A percentile compares a stretch with the other conserved stretches of the same genome.
Evolutionary conservation across 345 rosid genomes (phyloP).

Genomic region (Hibiscus mutabilis): DNA sequence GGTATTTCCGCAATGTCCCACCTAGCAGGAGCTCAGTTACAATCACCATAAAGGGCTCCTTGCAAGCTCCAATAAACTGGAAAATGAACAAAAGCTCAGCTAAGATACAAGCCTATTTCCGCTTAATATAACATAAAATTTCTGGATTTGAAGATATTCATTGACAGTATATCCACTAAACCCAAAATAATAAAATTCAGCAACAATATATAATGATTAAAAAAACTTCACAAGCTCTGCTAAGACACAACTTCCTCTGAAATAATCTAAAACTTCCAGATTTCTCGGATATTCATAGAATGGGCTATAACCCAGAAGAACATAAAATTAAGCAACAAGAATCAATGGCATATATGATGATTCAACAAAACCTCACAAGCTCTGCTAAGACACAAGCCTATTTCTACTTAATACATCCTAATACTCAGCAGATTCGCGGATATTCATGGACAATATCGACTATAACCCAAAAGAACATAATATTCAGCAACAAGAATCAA

Average conservation of each 20-base stretch:
- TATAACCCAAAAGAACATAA: too few relatives aligned
- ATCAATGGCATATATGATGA: not conserved
- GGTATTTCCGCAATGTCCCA: slow-evolving; percentile 82
- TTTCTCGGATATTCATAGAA: not conserved
- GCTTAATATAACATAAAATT: not conserved
- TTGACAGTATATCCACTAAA: not conserved
- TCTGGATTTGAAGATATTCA: not conserved
- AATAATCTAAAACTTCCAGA: not conserved
- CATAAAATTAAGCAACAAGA: slow-evolving; percentile 1
- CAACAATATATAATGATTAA: slow-evolving; percentile 2
- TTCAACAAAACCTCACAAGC: slow-evolving; percentile 57
- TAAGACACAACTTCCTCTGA: not conserved
- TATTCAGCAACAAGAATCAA: not conserved
- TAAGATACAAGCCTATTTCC: not conserved
- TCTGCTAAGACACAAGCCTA: not conserved
- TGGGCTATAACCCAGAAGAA: not conserved
- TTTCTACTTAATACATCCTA: not conserved
- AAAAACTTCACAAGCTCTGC: slow-evolving; percentile 13
- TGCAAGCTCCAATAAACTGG: slow-evolving; percentile 97
- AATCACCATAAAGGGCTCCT: slow-evolving; percentile 90
- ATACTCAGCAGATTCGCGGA: not conserved
- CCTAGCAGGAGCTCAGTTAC: slow-evolving; percentile 89
- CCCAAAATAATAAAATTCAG: not conserved
- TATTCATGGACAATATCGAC: not conserved
- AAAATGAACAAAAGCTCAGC: slow-evolving; percentile 1